These are phyloP conservation scores for Prunus mira DNA, from an alignment of 306 rosid species.

Conservation along the genomic window DNA sequence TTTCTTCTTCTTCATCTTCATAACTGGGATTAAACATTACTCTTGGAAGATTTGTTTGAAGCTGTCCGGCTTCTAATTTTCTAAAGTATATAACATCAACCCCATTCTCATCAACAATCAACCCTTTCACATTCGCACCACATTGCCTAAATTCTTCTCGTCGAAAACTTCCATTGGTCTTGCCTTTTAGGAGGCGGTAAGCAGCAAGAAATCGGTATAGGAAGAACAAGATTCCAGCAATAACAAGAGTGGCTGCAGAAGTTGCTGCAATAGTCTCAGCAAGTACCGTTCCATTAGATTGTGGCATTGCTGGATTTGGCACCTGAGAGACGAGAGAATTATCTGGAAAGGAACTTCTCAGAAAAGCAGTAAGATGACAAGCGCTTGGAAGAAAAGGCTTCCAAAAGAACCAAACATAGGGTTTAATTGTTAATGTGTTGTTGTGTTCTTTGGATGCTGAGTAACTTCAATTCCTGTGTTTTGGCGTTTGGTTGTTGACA, in stretches of 20 bases:
- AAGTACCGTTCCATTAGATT: conserved; percentile 22
- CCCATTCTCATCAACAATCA: conserved; percentile 47
- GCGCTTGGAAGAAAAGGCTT: not conserved
- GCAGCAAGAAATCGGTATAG: conserved; percentile 27
- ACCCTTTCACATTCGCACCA: conserved; percentile 45
- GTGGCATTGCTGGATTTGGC: conserved; percentile 33
- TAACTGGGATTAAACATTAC: conserved; percentile 48
- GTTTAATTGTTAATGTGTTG: not conserved
- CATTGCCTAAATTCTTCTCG: conserved; percentile 37
- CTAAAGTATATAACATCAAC: conserved; percentile 42
- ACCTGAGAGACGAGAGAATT: not conserved
- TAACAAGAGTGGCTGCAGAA: conserved; percentile 36
- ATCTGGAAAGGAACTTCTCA: not conserved
- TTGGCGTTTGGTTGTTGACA: conserved; percentile 30
- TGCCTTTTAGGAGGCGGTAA: conserved; percentile 27
- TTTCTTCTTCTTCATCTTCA: conserved; percentile 41
- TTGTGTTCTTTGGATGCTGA: not conserved
- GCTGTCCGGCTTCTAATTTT: conserved; percentile 42
- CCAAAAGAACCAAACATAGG: not conserved
- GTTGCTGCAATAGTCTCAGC: conserved; percentile 51
- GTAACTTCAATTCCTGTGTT: not conserved
- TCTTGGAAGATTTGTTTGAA: conserved; percentile 29
- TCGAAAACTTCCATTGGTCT: conserved; percentile 29
- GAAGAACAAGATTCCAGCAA: conserved; percentile 39
- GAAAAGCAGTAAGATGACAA: not conserved